Conservation (phyloP, 208 protist genomes). For the Balamuthia mandrillaris region DNA sequence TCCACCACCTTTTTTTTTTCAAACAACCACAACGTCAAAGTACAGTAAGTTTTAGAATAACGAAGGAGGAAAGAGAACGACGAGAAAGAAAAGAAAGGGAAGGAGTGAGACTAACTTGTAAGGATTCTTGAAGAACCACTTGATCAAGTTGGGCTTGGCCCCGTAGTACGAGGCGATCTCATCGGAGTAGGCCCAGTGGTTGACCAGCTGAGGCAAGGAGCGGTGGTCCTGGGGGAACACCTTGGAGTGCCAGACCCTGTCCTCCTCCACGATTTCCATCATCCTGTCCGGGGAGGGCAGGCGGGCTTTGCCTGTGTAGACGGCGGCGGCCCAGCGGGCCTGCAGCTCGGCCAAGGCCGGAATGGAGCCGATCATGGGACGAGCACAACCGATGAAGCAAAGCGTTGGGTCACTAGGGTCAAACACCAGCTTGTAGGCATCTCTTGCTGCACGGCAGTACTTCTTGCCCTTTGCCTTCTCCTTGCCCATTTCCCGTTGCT, state of each 20-base stretch:
- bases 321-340: background rate
- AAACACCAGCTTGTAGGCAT: conserved; percentile 39
- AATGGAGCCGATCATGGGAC: conserved; percentile 34
- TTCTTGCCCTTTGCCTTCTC: too few species aligned
- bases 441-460: too few species aligned
- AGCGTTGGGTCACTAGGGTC: conserved; percentile 19
- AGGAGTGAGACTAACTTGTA: background rate
- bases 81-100: background rate
- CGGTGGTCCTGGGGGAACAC: conserved; percentile 19
- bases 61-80: background rate
- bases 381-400: background rate
- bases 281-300: background rate
- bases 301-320: background rate
- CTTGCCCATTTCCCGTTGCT: too few species aligned
- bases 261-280: background rate
- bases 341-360: conserved; percentile 28
- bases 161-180: conserved; percentile 28
- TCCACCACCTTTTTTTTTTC: conserved; percentile 27
- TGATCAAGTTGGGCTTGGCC: conserved; percentile 7
- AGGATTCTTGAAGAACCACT: conserved; percentile 30
- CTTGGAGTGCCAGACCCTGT: background rate
- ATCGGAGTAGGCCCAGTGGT: conserved; percentile 36
- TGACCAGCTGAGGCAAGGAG: conserved; percentile 20
- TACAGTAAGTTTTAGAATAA: background rate
- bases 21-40: background rate